A percentile compares a stretch with the other conserved stretches of the same genome.
Conservation (phyloP, 2,329 filamentous ascomycete species). For the Calonectria montana region DNA sequence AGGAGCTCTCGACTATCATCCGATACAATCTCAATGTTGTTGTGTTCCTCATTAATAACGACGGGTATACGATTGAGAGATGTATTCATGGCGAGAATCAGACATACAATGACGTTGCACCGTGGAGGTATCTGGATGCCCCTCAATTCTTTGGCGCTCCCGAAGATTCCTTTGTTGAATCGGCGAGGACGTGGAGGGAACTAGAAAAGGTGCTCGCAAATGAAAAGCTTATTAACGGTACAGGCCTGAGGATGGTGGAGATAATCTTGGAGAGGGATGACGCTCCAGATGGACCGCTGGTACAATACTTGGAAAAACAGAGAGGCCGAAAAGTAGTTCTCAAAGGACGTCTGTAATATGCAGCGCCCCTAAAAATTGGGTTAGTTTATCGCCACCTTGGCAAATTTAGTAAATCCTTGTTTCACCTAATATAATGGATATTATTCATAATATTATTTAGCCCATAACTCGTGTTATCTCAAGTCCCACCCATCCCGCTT, state of each 20-base stretch:
- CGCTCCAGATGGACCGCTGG: background rate
- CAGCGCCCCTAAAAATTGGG: no score
- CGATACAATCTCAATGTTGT: background rate
- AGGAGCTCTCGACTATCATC: background rate
- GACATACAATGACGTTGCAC: background rate
- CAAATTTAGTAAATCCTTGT: no score
- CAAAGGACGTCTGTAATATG: background rate
- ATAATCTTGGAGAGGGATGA: background rate
- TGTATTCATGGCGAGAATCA: background rate
- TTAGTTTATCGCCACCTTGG: no score
- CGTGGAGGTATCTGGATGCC: background rate
- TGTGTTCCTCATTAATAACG: background rate
- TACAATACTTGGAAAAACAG: background rate
- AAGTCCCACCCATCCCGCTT: no score
- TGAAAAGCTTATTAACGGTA: background rate
- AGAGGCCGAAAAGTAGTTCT: background rate
- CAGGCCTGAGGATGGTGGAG: background rate
- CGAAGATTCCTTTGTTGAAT: background rate
- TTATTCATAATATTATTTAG: background rate
- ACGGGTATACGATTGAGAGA: background rate
- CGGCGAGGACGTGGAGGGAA: background rate
- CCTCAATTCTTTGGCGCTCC: background rate
- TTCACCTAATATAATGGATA: no score
- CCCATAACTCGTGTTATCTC: no score
- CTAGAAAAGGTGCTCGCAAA: background rate